Conservation (phyloP, 2,329 filamentous ascomycete genomes). For the Davidsoniella virescens region DNA sequence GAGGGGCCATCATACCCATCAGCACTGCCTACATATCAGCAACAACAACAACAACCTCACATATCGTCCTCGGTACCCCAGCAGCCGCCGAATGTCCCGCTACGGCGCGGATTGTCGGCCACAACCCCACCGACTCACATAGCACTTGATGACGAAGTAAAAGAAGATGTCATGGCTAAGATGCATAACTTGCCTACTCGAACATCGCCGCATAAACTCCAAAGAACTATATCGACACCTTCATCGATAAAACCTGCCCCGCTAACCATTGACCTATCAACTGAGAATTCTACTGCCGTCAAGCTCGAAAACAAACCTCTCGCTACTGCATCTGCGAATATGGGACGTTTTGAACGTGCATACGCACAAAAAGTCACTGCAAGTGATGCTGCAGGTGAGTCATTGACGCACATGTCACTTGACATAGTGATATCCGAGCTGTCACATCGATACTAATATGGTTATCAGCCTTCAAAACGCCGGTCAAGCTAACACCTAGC, state of each 20-base stretch:
- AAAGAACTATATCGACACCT: background rate
- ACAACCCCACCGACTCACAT: conserved; percentile 11
- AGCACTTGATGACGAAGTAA: conserved; percentile 16
- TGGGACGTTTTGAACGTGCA: conserved; percentile 10
- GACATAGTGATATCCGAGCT: background rate
- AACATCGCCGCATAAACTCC: conserved; percentile 1
- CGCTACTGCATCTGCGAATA: background rate
- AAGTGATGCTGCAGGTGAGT: no score
- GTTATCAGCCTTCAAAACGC: no score
- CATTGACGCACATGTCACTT: no score
- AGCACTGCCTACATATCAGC: conserved; percentile 16
- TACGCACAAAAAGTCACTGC: conserved; percentile 1
- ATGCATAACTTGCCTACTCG: conserved; percentile 9
- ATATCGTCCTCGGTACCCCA: conserved; percentile 15
- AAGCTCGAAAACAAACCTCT: background rate
- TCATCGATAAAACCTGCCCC: background rate
- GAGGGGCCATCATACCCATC: background rate
- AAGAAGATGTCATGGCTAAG: conserved; percentile 5
- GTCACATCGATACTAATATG: no score
- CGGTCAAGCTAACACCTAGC: no score
- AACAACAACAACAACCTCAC: conserved; percentile 20
- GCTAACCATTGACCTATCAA: background rate
- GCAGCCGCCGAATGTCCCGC: conserved; percentile 16
- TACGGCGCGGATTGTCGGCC: no score
- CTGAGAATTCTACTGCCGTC: background rate